Base-by-base conservation (phyloP, 2,329 filamentous ascomycete species). In the Trichoderma asperellum region DNA sequence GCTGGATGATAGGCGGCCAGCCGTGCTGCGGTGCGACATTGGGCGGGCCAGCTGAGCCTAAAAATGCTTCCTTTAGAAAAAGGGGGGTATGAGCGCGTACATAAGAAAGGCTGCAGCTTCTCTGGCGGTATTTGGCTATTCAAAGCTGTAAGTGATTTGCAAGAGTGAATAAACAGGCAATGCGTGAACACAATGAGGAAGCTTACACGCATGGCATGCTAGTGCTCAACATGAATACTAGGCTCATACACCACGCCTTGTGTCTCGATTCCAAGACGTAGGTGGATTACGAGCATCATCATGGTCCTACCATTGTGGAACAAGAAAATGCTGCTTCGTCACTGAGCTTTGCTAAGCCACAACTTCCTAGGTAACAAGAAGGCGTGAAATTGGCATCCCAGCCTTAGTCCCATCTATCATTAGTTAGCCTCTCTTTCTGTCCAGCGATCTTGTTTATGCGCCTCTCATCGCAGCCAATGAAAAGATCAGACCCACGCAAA, bases 1-100 rank as follows among this genome's bases (percentile, higher is more conserved):
- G n/a, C 53, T 52, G 55, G 55, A 24, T 67, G 63, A 67, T 67
- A 67, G 63, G 63, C 32, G 29, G 63, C 37, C 63, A 67, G 63
- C 63, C 63, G 63, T 59, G 63, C 40, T 29, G 63, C 43, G 55
- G 43, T 67, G 63, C 55, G 63, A 67, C 63, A 59, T 58, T 59
- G 53, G 53, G 63, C 59, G 63, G 63, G 55, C 37, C 53, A 32
- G 53, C 63, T 35, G 55, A 59, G 63, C 40, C 55, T 52, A 57
- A 47, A 35, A 29, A 32, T 49, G 29, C 63, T 67, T 59, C 52
- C 63, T 37, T 56, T 32, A 34, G 35, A 34, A 40, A 35, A 40
- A 49, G 61, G 61, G 47, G 8, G 35, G 16, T 6, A 56, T 55
- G 61, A 24, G n/a, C 21, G 40, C 2, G 40, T 64, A 11, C 21